These are phyloP conservation scores for Lophium mytilinum DNA, from an alignment of 495 filamentous ascomycete species.

Conservation along the genomic window DNA sequence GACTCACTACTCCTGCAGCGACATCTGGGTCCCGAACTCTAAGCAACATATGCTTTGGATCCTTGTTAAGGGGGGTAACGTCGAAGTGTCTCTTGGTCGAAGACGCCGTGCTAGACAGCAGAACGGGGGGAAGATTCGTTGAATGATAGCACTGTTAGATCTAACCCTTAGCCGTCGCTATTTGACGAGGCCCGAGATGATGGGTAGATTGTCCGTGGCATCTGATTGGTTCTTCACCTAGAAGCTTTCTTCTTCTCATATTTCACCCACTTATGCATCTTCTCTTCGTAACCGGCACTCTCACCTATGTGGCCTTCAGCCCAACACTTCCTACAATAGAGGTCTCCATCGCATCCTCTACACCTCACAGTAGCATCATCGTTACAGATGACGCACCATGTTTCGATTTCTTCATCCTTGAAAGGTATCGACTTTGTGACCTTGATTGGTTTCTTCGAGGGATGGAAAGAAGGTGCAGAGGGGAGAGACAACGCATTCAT, in stretches of 20 bases:
- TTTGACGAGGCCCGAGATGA: too few species aligned
- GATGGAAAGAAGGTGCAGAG: slow-evolving; percentile 46
- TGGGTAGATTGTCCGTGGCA: too few species aligned
- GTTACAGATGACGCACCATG: slow-evolving; percentile 64
- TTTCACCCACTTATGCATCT: slow-evolving; percentile 29
- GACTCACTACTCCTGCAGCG: too few species aligned
- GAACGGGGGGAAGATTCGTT: too few species aligned
- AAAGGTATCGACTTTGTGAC: slow-evolving; percentile 18
- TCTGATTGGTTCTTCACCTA: too few species aligned
- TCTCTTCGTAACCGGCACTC: slow-evolving; percentile 48
- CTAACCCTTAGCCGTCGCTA: too few species aligned
- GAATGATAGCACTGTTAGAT: too few species aligned
- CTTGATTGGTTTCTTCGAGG: slow-evolving; percentile 33
- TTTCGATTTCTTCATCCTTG: slow-evolving; percentile 56
- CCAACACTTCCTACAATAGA: slow-evolving; percentile 63
- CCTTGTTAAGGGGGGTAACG: too few species aligned
- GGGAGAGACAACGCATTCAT: slow-evolving; percentile 37
- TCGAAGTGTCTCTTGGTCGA: too few species aligned
- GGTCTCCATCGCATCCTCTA: slow-evolving; percentile 54
- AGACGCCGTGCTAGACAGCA: too few species aligned
- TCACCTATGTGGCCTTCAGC: slow-evolving; percentile 57
- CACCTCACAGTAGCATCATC: slow-evolving; percentile 57
- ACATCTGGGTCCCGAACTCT: too few species aligned
- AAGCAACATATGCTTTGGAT: too few species aligned
- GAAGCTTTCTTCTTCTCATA: slow-evolving; percentile 6